Conservation (phyloP, 2,329 filamentous ascomycete genomes). For the Microsporum audouinii region DNA sequence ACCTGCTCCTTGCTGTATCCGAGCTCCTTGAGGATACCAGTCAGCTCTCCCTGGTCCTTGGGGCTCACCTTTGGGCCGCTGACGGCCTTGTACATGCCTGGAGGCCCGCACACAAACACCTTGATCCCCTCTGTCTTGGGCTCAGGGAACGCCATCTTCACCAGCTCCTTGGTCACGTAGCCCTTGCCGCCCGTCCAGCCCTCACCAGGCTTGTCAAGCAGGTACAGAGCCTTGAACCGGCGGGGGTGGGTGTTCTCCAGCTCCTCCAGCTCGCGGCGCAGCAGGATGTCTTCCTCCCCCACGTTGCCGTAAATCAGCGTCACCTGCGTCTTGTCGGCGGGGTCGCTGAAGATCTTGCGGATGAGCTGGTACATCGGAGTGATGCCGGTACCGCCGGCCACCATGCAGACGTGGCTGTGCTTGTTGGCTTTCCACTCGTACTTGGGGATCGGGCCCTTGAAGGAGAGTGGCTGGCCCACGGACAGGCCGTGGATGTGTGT, state of each 20-base stretch:
- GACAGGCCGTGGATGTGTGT: slow-evolving; percentile 73
- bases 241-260: slow-evolving; percentile 93
- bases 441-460: slow-evolving; percentile 95
- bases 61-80: slow-evolving; percentile 83
- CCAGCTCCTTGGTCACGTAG: slow-evolving; percentile 74
- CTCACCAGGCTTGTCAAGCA: slow-evolving; percentile 70
- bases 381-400: slow-evolving; percentile 94
- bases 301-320: slow-evolving; percentile 91
- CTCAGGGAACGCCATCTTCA: slow-evolving; percentile 91
- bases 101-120: slow-evolving; percentile 90
- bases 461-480: slow-evolving; percentile 68
- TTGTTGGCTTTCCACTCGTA: slow-evolving; percentile 86
- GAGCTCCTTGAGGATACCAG: slow-evolving; percentile 68
- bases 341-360: slow-evolving; percentile 89
- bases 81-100: slow-evolving; percentile 84
- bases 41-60: slow-evolving; percentile 85
- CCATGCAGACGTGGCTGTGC: slow-evolving; percentile 59
- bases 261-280: slow-evolving; percentile 72
- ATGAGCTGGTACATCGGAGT: slow-evolving; percentile 96
- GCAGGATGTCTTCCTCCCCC: slow-evolving; percentile 75
- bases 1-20: slow-evolving; percentile 83
- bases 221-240: slow-evolving; percentile 90
- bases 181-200: slow-evolving; percentile 65
- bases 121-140: slow-evolving; percentile 88
- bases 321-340: slow-evolving; percentile 92